Percentiles rank a stretch among this genome's conserved stretches.
Conservation (phyloP, 148 eudicot genomes). For the Spergularia bocconei region DNA sequence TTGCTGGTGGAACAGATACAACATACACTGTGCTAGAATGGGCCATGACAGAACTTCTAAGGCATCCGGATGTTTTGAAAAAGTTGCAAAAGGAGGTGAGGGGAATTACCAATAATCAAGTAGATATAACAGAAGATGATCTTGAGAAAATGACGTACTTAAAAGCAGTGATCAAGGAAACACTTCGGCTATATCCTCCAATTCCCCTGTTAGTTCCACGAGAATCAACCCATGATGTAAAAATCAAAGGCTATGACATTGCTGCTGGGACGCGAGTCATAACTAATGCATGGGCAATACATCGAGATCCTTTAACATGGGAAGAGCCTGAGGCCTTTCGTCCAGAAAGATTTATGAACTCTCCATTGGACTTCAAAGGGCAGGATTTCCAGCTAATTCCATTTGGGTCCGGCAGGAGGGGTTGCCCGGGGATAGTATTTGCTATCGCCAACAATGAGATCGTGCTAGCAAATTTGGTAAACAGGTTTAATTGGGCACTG, state of each 20-base stretch:
- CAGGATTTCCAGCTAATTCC: constrained; percentile 58
- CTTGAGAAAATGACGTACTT: constrained; percentile 56
- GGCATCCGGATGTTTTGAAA: constrained; percentile 57
- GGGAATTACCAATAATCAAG: constrained; percentile 24
- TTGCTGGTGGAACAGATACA: constrained; percentile 74
- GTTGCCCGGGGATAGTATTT: constrained; percentile 50
- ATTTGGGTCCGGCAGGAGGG: constrained; percentile 71
- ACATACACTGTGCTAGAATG: constrained; percentile 51
- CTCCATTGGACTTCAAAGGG: constrained; percentile 45
- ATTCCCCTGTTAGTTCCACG: constrained; percentile 51
- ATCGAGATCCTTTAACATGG: constrained; percentile 57
- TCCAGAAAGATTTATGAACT: constrained; percentile 59
- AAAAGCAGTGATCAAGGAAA: constrained; percentile 58
- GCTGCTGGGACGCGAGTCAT: constrained; percentile 46
- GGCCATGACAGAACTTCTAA: constrained; percentile 69
- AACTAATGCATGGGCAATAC: constrained; percentile 63
- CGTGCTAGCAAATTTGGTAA: constrained; percentile 46
- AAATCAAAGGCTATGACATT: constrained; percentile 51
- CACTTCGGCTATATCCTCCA: constrained; percentile 62
- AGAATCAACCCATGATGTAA: constrained; percentile 46
- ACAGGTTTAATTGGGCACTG: constrained; percentile 47
- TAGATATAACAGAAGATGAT: constrained; percentile 35
- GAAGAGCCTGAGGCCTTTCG: constrained; percentile 48
- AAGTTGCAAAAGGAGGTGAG: constrained; percentile 54
- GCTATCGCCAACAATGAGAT: constrained; percentile 44